Evolutionary conservation across 805 yeast genomes (phyloP), one percentile per base, ranked within the genome.

Genomic region (Yamadazyma endophytica): DNA sequence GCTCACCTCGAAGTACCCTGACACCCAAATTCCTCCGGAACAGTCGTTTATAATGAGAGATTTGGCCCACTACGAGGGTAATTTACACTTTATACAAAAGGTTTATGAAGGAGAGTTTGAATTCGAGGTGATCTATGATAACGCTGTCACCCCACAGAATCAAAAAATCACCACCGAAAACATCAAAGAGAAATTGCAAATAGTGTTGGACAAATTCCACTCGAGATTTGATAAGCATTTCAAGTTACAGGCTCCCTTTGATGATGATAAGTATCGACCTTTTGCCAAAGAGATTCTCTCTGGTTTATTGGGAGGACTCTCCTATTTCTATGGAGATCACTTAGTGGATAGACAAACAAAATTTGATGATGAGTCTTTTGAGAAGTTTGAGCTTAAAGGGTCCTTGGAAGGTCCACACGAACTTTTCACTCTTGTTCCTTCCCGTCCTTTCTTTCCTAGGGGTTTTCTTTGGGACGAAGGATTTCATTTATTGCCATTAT

Each of bases 381-480:
- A 73, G 9, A 70, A 70, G 11, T 60, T 70, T 21, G 63, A 61
- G 25, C 58, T 77, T 31, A 46, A 63, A 1, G 87, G 89, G 0
- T 37, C 50, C n/a, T 57, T 65, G 9, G 95, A 85, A 48, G 92
- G 89, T 0, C 95, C 96, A 1, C 58, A 63, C 38, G 85, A 80
- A 42, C 59, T 92, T 29, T 85, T 88, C 47, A 74, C 92, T 0
- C 68, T 87, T 14, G 92, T 87, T 20, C 98, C 98, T 2, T 85
- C 96, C 29, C 70, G 98, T 31, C 86, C 95, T 1, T 86, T 85
- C 50, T 92, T 92, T 58, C 97, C 98, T 3, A 72, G 98, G 41
- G 98, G 98, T 0, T 92, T 92, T 50, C 87, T 85, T 51, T 92
- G 98, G 98, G 98, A 92, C 58, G 98, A 92, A 59, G 98, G 98